Evolutionary conservation across 805 yeast species (phyloP).

Genomic region (Geotrichum ghanense): DNA sequence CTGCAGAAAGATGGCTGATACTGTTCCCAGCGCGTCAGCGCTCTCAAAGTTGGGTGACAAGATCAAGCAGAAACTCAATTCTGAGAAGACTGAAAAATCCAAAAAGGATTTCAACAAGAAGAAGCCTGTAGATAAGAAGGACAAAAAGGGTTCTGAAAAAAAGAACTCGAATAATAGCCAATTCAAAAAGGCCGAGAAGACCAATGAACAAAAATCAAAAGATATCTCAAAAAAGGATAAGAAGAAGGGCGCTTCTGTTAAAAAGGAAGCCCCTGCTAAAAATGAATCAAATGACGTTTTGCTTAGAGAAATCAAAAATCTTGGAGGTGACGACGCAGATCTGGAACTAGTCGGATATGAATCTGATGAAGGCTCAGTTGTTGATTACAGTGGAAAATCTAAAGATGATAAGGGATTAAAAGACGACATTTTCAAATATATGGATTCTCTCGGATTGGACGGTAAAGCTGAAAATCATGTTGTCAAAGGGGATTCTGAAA

Average conservation of each 20-base stretch:
- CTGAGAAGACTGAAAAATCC: not conserved
- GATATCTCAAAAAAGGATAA: not conserved
- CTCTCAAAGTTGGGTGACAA: not conserved
- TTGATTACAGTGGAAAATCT: not conserved
- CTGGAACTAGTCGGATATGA: not conserved
- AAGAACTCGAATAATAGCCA: too few relatives aligned
- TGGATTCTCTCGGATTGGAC: conserved; percentile 1
- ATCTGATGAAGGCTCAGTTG: not conserved
- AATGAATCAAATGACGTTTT: conserved; percentile 4
- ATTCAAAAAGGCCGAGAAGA: conserved; percentile 14
- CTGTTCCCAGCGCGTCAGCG: not conserved
- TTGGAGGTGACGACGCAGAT: conserved; percentile 1
- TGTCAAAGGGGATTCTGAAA: conserved; percentile 13
- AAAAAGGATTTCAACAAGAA: conserved; percentile 14
- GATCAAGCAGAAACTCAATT: not conserved
- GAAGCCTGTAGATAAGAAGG: conserved; percentile 9
- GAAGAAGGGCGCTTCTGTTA: conserved; percentile 3
- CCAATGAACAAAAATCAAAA: conserved; percentile 5
- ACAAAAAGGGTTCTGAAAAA: not conserved
- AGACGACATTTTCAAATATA: conserved; percentile 1
- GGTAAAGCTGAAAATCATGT: conserved; percentile 3
- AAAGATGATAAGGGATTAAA: not conserved
- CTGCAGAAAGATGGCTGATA: not conserved
- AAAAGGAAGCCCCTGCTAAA: conserved; percentile 14
- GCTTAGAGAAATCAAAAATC: not conserved